A percentile compares a stretch with the other conserved stretches of the same genome.
These are phyloP conservation scores for Pythium phragmitis DNA, from an alignment of 352 stramenopile genomes.

Conservation along the genomic window DNA sequence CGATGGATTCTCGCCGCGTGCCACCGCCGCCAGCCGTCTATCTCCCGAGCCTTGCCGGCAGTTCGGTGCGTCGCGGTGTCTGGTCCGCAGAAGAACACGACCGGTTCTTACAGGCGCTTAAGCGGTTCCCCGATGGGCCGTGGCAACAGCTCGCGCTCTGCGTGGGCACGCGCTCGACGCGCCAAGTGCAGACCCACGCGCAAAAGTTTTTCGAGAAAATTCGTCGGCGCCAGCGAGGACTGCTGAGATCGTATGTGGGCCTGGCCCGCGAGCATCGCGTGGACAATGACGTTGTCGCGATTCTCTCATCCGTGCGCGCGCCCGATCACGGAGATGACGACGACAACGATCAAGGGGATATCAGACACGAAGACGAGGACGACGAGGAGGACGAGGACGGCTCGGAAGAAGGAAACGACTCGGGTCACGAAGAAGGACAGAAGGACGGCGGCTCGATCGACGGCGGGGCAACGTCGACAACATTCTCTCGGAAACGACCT, in stretches of 20 bases:
- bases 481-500: neutral
- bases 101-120: constrained; percentile 30
- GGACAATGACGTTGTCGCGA: constrained; percentile 23
- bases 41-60: constrained; percentile 5
- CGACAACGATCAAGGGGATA: neutral
- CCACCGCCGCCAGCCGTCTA: neutral
- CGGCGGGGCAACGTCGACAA: neutral
- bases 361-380: neutral
- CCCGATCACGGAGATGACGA: constrained; percentile 2
- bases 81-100: constrained; percentile 35
- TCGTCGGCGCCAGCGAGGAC: constrained; percentile 21
- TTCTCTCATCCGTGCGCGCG: constrained; percentile 11
- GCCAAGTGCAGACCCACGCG: constrained; percentile 30
- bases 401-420: neutral
- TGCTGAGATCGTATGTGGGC: constrained; percentile 13
- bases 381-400: neutral
- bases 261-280: constrained; percentile 23
- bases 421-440: neutral
- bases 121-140: constrained; percentile 27
- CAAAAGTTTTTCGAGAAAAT: constrained; percentile 33
- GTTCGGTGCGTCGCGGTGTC: constrained; percentile 13
- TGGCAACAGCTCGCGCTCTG: constrained; percentile 24
- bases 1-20: constrained; percentile 19
- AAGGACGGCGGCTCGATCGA: too few species aligned
- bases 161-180: constrained; percentile 26